phyloP scores from a whole-genome alignment of 306 rosid genomes.

The Glycine tomentella region DNA sequence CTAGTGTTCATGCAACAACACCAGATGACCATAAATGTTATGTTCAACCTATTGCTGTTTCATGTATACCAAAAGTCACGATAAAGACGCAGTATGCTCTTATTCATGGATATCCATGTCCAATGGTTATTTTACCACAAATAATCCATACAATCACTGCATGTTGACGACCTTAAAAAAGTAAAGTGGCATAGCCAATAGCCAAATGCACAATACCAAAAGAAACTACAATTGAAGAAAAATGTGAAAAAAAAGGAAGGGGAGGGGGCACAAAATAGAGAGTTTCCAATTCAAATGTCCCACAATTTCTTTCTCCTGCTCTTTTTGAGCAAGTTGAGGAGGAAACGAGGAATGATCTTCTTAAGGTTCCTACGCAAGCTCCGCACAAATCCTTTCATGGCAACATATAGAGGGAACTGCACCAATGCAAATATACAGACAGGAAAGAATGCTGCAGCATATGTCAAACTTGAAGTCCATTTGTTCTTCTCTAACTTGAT shows the following conservation, averaged over 20 bases:
- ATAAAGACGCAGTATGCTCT: neutral
- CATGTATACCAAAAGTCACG: neutral
- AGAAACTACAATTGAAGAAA: neutral
- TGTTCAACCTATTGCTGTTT: too few relatives aligned
- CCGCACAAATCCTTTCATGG: conserved; percentile 27
- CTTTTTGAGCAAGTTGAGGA: conserved; percentile 34
- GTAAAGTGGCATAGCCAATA: neutral
- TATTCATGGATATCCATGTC: conserved; percentile 9
- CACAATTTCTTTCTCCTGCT: neutral
- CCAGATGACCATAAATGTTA: too few relatives aligned
- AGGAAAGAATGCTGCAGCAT: conserved; percentile 46
- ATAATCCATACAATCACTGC: neutral
- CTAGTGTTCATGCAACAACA: too few relatives aligned
- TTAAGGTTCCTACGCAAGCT: conserved; percentile 2
- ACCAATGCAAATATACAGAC: conserved; percentile 48
- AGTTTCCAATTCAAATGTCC: conserved; percentile 17
- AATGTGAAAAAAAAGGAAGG: neutral
- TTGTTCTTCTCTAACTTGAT: conserved; percentile 38
- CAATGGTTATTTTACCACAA: neutral
- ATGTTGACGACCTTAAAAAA: neutral
- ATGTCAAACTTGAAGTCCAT: conserved; percentile 49
- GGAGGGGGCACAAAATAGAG: neutral
- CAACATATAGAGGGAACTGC: conserved; percentile 49
- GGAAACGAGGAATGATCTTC: conserved; percentile 47
- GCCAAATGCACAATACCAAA: conserved; percentile 11